phyloP scores from a whole-genome alignment of 495 filamentous ascomycete genomes.

The Neurospora intermedia region DNA sequence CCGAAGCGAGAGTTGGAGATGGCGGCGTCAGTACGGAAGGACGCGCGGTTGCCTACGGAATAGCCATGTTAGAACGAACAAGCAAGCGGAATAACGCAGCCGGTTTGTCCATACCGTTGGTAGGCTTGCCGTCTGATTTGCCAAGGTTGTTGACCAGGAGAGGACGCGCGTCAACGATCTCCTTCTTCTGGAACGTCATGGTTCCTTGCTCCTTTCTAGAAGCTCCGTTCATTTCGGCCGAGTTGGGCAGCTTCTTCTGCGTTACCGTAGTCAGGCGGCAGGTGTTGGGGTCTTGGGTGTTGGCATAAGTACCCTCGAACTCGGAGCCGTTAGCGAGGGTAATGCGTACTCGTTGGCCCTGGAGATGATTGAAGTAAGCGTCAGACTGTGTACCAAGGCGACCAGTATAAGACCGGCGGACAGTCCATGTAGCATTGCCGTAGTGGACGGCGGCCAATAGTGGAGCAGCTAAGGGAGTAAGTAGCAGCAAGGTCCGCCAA shows the following conservation, averaged over 20 bases:
- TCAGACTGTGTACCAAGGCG: not conserved
- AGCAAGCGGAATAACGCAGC: not conserved
- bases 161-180: conserved; percentile 52
- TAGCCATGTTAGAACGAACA: not conserved
- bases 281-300: conserved; percentile 48
- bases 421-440: not conserved
- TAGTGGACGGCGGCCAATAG: not conserved
- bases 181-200: conserved; percentile 73
- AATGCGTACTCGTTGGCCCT: conserved; percentile 61
- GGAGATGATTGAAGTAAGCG: conserved; percentile 7
- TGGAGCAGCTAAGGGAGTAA: not conserved
- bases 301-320: conserved; percentile 54
- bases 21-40: conserved; percentile 79
- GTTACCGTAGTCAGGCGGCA: conserved; percentile 79
- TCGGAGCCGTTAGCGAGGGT: conserved; percentile 60
- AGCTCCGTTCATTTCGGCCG: conserved; percentile 34
- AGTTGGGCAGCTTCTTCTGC: conserved; percentile 39
- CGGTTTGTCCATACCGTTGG: conserved; percentile 56
- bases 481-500: not conserved
- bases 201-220: conserved; percentile 37
- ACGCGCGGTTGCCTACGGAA: conserved; percentile 29
- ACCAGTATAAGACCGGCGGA: not conserved
- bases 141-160: conserved; percentile 38
- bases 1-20: conserved; percentile 64
- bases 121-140: conserved; percentile 38